phyloP scores from a whole-genome alignment of 257 asterid genomes.

The Solanum arcanum region DNA sequence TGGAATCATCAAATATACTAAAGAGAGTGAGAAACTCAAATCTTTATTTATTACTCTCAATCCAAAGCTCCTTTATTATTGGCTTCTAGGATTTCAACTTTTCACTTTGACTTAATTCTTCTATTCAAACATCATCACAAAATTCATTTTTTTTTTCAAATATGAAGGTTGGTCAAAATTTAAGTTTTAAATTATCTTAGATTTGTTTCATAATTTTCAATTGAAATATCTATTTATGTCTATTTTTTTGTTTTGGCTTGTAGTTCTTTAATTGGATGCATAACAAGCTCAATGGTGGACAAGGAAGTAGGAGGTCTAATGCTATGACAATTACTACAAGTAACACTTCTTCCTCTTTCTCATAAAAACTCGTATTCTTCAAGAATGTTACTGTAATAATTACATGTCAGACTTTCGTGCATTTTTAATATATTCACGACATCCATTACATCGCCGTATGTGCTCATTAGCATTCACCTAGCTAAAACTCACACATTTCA shows the following conservation, averaged over 20 bases:
- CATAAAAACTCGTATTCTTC: background rate
- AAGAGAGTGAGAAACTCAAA: background rate
- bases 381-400: background rate
- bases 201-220: background rate
- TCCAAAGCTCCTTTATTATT: slow-evolving; percentile 46
- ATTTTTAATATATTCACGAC: background rate
- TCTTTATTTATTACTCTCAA: slow-evolving; percentile 14
- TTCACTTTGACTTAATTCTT: background rate
- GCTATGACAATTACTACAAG: background rate
- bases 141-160: background rate
- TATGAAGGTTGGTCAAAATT: slow-evolving; percentile 38
- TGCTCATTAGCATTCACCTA: background rate
- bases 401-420: background rate
- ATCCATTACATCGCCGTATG: background rate
- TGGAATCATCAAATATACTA: background rate
- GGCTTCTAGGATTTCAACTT: slow-evolving; percentile 32
- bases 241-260: background rate
- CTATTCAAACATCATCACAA: background rate
- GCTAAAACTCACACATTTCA: background rate
- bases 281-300: slow-evolving; percentile 18
- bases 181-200: background rate
- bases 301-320: slow-evolving; percentile 8
- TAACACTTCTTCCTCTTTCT: background rate
- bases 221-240: background rate
- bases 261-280: slow-evolving; percentile 38